Percentiles rank a stretch among this genome's conserved stretches.
These are phyloP conservation scores for Pleurozium schreberi DNA, from an alignment of 225 moss, liverwort and hornwort genomes.

Conservation along the genomic window DNA sequence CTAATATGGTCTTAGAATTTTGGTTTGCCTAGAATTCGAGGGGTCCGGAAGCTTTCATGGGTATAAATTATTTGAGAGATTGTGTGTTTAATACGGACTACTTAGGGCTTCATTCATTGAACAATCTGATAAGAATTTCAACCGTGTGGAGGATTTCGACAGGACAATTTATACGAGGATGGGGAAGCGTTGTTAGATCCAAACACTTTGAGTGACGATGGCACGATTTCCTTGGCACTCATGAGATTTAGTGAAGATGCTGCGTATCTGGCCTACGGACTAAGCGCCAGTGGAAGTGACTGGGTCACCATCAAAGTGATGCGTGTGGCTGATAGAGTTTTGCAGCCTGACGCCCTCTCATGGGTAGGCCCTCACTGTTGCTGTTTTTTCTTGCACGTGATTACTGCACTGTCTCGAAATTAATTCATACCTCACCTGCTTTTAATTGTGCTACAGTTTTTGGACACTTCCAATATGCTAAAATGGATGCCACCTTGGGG, in stretches of 20 bases:
- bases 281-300: constrained; percentile 77
- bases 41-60: neutral
- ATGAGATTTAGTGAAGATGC: constrained; percentile 52
- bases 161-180: constrained; percentile 33
- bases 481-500: neutral
- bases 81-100: neutral
- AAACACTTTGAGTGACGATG: constrained; percentile 73
- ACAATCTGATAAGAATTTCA: neutral
- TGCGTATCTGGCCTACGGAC: constrained; percentile 45
- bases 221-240: constrained; percentile 53
- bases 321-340: constrained; percentile 39
- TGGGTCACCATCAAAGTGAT: constrained; percentile 77
- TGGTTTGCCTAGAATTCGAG: neutral
- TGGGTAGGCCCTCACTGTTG: constrained; percentile 36
- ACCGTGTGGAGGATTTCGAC: neutral
- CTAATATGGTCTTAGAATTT: neutral
- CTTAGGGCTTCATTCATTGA: neutral
- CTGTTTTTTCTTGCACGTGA: neutral
- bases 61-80: neutral
- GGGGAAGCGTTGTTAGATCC: constrained; percentile 66
- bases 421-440: neutral
- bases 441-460: neutral
- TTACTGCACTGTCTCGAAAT: neutral
- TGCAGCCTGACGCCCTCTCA: constrained; percentile 42
- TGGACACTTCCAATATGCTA: neutral